phyloP scores from a whole-genome alignment of 768 basidiomycete genomes.

The Rhodotorula babjevae region DNA sequence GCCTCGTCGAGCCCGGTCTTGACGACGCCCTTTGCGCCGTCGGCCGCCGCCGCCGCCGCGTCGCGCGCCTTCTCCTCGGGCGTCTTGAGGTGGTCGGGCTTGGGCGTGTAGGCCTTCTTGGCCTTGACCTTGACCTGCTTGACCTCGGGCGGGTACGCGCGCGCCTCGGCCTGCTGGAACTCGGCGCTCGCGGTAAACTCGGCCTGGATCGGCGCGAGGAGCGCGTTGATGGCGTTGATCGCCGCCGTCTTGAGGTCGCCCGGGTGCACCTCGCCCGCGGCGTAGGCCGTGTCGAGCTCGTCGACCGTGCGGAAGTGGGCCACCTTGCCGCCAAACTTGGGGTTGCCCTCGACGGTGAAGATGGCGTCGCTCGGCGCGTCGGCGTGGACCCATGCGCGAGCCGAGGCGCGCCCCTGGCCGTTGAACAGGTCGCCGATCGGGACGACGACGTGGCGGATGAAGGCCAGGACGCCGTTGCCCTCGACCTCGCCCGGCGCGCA shows the following conservation, averaged over 20 bases:
- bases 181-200: constrained; percentile 71
- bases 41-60: constrained; percentile 19
- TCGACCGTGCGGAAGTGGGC: constrained; percentile 67
- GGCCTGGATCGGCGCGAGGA: constrained; percentile 75
- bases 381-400: constrained; percentile 28
- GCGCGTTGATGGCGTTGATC: constrained; percentile 62
- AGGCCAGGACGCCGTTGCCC: constrained; percentile 64
- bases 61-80: constrained; percentile 31
- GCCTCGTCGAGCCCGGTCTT: constrained; percentile 14
- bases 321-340: constrained; percentile 57
- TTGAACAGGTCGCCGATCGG: constrained; percentile 48
- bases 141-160: constrained; percentile 68
- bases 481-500: constrained; percentile 86
- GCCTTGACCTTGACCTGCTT: constrained; percentile 57
- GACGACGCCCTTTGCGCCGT: constrained; percentile 8
- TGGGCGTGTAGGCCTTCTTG: constrained; percentile 33
- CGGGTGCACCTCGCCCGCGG: constrained; percentile 72
- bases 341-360: constrained; percentile 70
- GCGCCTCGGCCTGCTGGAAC: constrained; percentile 68
- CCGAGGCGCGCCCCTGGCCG: constrained; percentile 18
- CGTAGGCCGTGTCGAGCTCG: constrained; percentile 69
- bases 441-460: constrained; percentile 50
- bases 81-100: constrained; percentile 39
- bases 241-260: constrained; percentile 80
- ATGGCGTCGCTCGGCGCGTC: constrained; percentile 72